A percentile compares a stretch with the other conserved stretches of the same genome.
phyloP scores from a whole-genome alignment of 768 basidiomycete species.

The Tephrocybe sp. region DNA sequence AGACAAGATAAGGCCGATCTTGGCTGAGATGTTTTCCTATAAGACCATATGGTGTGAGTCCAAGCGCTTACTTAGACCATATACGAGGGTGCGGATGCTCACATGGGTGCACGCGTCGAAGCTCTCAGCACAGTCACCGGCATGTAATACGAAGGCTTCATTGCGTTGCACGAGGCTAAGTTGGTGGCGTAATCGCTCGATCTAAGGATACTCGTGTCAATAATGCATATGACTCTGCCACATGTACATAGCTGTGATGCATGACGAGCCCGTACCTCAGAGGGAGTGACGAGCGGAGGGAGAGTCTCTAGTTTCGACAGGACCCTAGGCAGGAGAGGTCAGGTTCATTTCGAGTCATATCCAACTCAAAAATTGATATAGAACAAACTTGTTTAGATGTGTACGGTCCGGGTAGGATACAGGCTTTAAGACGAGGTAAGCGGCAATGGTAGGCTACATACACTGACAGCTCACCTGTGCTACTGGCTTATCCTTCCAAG shows the following conservation, averaged over 20 bases:
- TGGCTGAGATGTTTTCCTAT: conserved; percentile 86
- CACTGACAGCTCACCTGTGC: conserved; percentile 58
- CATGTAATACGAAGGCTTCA: conserved; percentile 92
- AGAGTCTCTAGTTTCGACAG: conserved; percentile 74
- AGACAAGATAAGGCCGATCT: conserved; percentile 89
- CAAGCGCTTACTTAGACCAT: background rate
- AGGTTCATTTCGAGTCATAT: no score
- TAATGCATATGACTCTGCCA: conserved; percentile 5
- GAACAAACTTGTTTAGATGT: conserved; percentile 54
- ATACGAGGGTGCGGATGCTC: conserved; percentile 22
- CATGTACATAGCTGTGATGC: no score
- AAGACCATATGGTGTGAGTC: conserved; percentile 4
- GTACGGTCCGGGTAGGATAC: conserved; percentile 70
- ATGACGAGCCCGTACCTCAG: conserved; percentile 64
- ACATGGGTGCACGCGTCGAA: conserved; percentile 91
- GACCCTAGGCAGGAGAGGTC: conserved; percentile 46
- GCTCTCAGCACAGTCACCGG: conserved; percentile 97
- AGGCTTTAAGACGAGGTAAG: conserved; percentile 38
- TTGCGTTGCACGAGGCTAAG: conserved; percentile 78
- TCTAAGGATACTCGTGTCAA: conserved; percentile 39
- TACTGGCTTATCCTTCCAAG: conserved; percentile 76
- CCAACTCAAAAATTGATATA: no score
- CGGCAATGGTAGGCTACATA: background rate
- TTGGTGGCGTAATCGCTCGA: conserved; percentile 82
- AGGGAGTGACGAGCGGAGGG: conserved; percentile 90